A percentile compares a stretch with the other conserved stretches of the same genome.
These are phyloP conservation scores for Blastomyces gilchristii DNA, from an alignment of 2,329 filamentous ascomycete species.

Conservation along the genomic window DNA sequence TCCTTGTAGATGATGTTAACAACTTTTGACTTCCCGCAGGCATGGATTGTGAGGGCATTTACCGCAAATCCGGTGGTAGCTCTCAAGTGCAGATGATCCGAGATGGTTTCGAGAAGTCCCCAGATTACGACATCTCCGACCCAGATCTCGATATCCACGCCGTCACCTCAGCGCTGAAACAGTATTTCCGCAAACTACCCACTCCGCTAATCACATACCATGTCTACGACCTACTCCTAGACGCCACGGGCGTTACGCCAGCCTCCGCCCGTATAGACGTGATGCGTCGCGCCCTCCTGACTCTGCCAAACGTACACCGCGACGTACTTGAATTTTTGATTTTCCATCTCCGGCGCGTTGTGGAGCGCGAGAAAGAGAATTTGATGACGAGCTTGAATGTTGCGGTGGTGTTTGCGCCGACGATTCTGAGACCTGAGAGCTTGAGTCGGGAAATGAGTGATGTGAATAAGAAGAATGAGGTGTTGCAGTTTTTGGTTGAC, in stretches of 20 bases:
- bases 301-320: conserved; percentile 71
- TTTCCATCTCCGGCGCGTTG: conserved; percentile 83
- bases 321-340: conserved; percentile 89
- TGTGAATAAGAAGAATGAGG: conserved; percentile 84
- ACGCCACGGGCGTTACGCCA: conserved; percentile 53
- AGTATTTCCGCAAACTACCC: conserved; percentile 92
- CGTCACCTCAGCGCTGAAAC: conserved; percentile 89
- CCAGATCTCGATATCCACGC: conserved; percentile 90
- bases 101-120: conserved; percentile 73
- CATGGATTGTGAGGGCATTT: conserved; percentile 96
- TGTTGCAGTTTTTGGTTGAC: conserved; percentile 87
- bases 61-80: conserved; percentile 90
- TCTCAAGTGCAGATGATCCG: conserved; percentile 84
- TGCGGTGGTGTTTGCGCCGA: conserved; percentile 93
- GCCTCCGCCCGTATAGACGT: conserved; percentile 58
- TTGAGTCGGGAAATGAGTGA: conserved; percentile 93
- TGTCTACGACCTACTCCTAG: conserved; percentile 79
- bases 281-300: conserved; percentile 62
- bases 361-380: conserved; percentile 72
- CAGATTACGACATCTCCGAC: conserved; percentile 83
- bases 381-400: conserved; percentile 95
- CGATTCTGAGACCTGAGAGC: conserved; percentile 85
- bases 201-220: conserved; percentile 84
- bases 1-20: not conserved
- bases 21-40: conserved; percentile 26